Evolutionary conservation across 2,329 filamentous ascomycete species (phyloP), one percentile per base, ranked within the genome.

Genomic region (Arachnopeziza araneosa): DNA sequence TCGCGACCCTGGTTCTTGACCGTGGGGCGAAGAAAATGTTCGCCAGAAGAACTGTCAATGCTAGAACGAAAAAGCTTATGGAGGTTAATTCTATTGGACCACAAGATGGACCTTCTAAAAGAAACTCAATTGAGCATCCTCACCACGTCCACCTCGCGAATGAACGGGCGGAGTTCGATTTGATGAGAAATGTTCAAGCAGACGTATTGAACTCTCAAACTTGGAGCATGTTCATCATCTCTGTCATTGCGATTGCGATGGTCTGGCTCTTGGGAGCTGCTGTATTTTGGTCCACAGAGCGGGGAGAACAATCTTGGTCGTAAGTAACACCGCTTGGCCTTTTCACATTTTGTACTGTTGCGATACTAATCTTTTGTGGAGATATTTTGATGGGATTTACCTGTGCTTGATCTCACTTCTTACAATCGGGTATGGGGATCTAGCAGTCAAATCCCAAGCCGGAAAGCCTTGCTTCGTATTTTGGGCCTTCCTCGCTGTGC

Each of bases 341-440:
- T 30, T 9, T 30, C 26, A 30, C 9, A 9, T 30, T 9, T 9
- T 30, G 26, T 9, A 30, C 26, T n/a, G n/a, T n/a, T n/a, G 26
- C 9, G 36, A 44, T 44, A 6, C 36, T 44, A 19, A 44, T 44
- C 17, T 14, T 44, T 44, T 44, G 6, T 44, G 12, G 6, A 44
- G 36, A 44, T 96, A 96, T 70, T 96, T 93, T 67, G 78, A 92
- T 60, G 82, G 85, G 0, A 79, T 96, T 55, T 96, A 96, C 74
- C 95, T 96, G 70, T 86, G 86, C 68, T 96, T 93, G 72, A 84
- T 91, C 48, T 87, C 86, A 2, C 80, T 96, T 24, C 80, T 91
- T 5, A 96, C 92, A 0, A 89, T 96, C 50, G 92, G 92, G 0
- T 96, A 96, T 67, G 92, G 92, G 3, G 91, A 96, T 65, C 19